A percentile compares a stretch with the other conserved stretches of the same genome.
Conservation (phyloP, 106 monocot genomes). For the Agapanthus africanus region DNA sequence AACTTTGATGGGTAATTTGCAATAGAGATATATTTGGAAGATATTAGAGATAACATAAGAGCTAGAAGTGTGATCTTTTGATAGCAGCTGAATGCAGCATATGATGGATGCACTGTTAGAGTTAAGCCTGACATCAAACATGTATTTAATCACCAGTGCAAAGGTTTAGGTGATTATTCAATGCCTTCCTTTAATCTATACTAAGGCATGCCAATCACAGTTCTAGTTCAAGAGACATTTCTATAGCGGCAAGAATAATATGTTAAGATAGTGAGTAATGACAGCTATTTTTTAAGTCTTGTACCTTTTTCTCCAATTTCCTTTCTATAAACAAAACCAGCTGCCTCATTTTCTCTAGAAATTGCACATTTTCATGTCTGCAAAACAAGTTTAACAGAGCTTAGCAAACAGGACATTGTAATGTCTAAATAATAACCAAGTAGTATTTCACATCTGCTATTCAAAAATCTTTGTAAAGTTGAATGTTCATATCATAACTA, state of each 20-base stretch:
- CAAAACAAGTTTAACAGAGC: constrained; percentile 1
- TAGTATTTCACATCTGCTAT: neutral
- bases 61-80: too few relatives aligned
- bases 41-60: too few relatives aligned
- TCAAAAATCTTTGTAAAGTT: neutral
- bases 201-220: neutral
- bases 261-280: neutral
- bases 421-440: neutral
- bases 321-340: constrained; percentile 80
- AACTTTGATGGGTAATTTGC: too few relatives aligned
- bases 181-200: neutral
- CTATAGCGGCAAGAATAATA: neutral
- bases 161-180: neutral
- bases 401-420: neutral
- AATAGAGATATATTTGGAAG: too few relatives aligned
- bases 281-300: neutral
- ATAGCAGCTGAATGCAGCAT: too few relatives aligned
- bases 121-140: too few relatives aligned
- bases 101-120: too few relatives aligned
- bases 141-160: too few relatives aligned
- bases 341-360: constrained; percentile 88
- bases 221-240: neutral
- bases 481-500: neutral
- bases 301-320: constrained; percentile 90
- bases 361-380: constrained; percentile 80